Conservation (phyloP, 345 rosid species). For the Eucalyptus pauciflora region DNA sequence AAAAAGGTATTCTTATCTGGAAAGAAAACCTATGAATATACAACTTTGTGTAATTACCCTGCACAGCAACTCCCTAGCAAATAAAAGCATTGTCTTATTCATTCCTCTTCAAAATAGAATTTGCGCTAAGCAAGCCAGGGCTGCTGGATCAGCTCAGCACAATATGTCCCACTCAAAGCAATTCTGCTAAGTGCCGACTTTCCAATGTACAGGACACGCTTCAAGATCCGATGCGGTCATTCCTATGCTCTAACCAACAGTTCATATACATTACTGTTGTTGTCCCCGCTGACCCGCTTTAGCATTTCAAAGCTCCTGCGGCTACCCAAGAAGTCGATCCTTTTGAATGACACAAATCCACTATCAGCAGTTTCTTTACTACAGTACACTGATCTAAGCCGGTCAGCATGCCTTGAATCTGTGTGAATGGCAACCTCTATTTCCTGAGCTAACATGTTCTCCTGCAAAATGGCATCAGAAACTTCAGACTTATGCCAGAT, state of each 20-base stretch:
- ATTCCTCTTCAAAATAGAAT: background rate
- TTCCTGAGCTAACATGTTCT: conserved; percentile 58
- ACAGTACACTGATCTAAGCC: conserved; percentile 52
- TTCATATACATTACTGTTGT: conserved; percentile 70
- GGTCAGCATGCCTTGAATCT: conserved; percentile 77
- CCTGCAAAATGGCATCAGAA: conserved; percentile 21
- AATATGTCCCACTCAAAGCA: background rate
- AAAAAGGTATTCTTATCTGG: background rate
- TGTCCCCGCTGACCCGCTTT: conserved; percentile 72
- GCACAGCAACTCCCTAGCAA: background rate
- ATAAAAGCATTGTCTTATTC: background rate
- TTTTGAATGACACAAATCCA: conserved; percentile 38
- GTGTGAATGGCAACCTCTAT: conserved; percentile 73
- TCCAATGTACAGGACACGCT: background rate
- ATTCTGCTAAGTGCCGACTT: background rate
- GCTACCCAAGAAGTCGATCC: conserved; percentile 75
- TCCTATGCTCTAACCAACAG: conserved; percentile 62
- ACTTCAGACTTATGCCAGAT: background rate
- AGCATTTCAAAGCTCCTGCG: conserved; percentile 70
- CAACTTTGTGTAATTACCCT: background rate
- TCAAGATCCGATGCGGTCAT: background rate
- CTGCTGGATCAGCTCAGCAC: background rate
- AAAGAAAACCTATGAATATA: background rate
- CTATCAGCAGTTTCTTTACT: conserved; percentile 37
- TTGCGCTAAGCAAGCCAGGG: background rate